A percentile compares a stretch with the other conserved stretches of the same genome.
Evolutionary conservation across 2,329 filamentous ascomycete genomes (phyloP).

Genomic region (Monosporascus sp.): DNA sequence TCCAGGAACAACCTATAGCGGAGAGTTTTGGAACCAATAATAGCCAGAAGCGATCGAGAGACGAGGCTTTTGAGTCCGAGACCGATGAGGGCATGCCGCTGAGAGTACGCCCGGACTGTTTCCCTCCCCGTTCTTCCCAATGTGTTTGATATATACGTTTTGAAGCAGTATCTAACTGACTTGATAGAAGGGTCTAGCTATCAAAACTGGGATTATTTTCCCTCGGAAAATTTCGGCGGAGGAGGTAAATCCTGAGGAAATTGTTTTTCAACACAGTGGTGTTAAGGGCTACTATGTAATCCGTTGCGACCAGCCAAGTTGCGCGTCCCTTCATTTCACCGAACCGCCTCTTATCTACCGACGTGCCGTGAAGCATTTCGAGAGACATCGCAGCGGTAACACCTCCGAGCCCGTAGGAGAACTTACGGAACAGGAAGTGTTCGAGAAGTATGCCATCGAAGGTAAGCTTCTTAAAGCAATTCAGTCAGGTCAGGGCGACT

Average conservation of each 20-base stretch:
- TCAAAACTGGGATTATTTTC: conserved; percentile 5
- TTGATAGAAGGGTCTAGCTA: not conserved
- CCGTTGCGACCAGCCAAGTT: conserved; percentile 19
- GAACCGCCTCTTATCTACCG: conserved; percentile 23
- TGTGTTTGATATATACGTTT: not conserved
- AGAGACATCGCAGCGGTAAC: conserved; percentile 12
- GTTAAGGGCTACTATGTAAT: conserved; percentile 22
- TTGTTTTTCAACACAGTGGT: conserved; percentile 23
- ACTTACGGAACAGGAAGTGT: conserved; percentile 26
- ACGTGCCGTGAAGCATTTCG: conserved; percentile 25
- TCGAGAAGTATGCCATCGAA: conserved; percentile 23
- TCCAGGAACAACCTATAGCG: conserved; percentile 11
- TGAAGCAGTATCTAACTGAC: not conserved
- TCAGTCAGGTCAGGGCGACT: not conserved
- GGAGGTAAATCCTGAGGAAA: conserved; percentile 22
- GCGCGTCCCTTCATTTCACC: conserved; percentile 16
- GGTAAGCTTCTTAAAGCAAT: conserved; percentile 10
- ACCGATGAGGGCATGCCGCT: not conserved
- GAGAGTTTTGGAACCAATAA: conserved; percentile 6
- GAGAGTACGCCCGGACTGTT: not conserved
- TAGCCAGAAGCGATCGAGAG: conserved; percentile 11
- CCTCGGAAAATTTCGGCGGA: conserved; percentile 21
- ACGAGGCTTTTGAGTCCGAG: not conserved
- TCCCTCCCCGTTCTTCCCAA: not conserved
- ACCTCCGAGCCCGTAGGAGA: conserved; percentile 7